Conservation (phyloP, 768 basidiomycete genomes). For the Gelatoporia subvermispora region DNA sequence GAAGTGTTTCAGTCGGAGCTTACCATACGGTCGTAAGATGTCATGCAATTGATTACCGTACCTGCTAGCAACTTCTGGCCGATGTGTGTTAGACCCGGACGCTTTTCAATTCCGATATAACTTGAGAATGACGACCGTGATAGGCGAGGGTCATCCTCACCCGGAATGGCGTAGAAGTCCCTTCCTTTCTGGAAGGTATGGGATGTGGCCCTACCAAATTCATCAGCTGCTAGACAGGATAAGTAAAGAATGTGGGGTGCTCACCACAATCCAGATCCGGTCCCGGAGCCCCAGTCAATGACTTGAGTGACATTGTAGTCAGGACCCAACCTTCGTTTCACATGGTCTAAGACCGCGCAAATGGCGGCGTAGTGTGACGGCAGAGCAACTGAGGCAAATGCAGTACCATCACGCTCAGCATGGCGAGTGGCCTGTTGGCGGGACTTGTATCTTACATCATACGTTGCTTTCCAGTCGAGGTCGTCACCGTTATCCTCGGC, state of each 20-base stretch:
- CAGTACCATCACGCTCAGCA: conserved; percentile 68
- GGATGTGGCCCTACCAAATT: conserved; percentile 52
- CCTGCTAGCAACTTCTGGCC: conserved; percentile 60
- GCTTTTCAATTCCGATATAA: conserved; percentile 76
- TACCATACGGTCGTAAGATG: no score
- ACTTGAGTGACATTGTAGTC: conserved; percentile 58
- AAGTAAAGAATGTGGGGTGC: conserved; percentile 1
- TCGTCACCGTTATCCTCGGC: conserved; percentile 27
- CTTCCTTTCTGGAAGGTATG: conserved; percentile 51
- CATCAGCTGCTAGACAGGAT: conserved; percentile 8
- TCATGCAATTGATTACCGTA: conserved; percentile 27
- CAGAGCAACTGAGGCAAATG: conserved; percentile 81
- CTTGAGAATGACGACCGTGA: conserved; percentile 47
- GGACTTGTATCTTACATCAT: conserved; percentile 58
- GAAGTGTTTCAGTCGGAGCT: conserved; percentile 9
- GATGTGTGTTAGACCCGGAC: conserved; percentile 62
- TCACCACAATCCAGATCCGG: conserved; percentile 82
- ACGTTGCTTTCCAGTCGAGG: conserved; percentile 50
- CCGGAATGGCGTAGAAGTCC: neutral
- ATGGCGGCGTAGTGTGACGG: conserved; percentile 85
- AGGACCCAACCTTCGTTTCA: conserved; percentile 57
- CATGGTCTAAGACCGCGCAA: conserved; percentile 63
- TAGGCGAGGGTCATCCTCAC: conserved; percentile 30
- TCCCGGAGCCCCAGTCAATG: conserved; percentile 82
- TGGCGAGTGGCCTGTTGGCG: conserved; percentile 53